Evolutionary conservation across 2,329 filamentous ascomycete species (phyloP).

Genomic region (Boeremia lycopersici): DNA sequence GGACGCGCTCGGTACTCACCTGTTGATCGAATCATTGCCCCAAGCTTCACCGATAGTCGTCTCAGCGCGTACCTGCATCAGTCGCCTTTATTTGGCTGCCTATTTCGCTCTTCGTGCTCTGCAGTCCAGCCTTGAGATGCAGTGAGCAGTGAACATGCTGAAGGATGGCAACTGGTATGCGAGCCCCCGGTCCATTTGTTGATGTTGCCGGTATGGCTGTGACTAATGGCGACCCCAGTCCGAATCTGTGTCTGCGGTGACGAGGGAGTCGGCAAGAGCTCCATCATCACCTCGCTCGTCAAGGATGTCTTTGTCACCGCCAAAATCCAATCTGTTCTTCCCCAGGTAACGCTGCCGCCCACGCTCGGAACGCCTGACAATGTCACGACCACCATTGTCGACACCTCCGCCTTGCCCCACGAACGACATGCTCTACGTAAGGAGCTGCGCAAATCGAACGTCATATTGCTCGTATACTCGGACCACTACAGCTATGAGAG

Average conservation of each 20-base stretch:
- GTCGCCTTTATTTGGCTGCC: neutral
- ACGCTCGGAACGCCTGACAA: conserved; percentile 93
- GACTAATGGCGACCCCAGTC: conserved; percentile 57
- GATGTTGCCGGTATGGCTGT: conserved; percentile 4
- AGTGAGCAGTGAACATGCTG: conserved; percentile 24
- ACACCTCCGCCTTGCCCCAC: conserved; percentile 93
- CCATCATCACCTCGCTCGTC: conserved; percentile 87
- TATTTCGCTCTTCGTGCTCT: neutral
- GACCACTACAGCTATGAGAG: conserved; percentile 99
- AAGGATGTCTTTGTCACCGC: conserved; percentile 96
- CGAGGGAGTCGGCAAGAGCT: conserved; percentile 66
- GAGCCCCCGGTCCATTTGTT: conserved; percentile 3
- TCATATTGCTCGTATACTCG: conserved; percentile 94
- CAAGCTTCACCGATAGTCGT: conserved; percentile 6
- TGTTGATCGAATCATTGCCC: conserved; percentile 14
- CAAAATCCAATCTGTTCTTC: conserved; percentile 93
- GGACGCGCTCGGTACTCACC: conserved; percentile 4
- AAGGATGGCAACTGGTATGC: conserved; percentile 39
- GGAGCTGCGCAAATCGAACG: conserved; percentile 95
- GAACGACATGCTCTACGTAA: conserved; percentile 88
- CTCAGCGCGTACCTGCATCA: conserved; percentile 7
- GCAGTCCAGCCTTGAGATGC: conserved; percentile 8
- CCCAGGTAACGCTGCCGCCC: conserved; percentile 92
- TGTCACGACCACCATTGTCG: conserved; percentile 96
- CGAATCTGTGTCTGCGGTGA: conserved; percentile 97